phyloP scores from a whole-genome alignment of 2,329 filamentous ascomycete genomes.

The Talaromyces sp. region DNA sequence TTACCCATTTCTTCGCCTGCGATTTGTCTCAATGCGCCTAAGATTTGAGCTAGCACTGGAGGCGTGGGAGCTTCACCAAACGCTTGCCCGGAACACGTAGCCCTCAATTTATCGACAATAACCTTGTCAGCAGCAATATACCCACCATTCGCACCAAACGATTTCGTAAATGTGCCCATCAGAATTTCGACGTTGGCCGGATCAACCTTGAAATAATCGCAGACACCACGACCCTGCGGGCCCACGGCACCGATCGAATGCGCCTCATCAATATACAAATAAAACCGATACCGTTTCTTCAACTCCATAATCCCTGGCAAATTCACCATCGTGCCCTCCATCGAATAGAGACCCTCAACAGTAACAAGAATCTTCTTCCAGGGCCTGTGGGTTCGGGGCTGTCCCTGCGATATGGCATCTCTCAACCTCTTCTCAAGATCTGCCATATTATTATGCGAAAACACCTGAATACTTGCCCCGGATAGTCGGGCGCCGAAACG shows the following conservation, averaged over 20 bases:
- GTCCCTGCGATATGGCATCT: slow-evolving; percentile 88
- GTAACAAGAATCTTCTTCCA: slow-evolving; percentile 98
- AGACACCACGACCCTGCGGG: slow-evolving; percentile 84
- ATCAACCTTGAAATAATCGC: slow-evolving; percentile 91
- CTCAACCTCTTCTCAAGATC: slow-evolving; percentile 80
- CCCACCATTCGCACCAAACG: slow-evolving; percentile 92
- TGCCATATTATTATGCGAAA: slow-evolving; percentile 91
- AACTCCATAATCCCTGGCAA: slow-evolving; percentile 77
- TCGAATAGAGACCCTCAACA: slow-evolving; percentile 93
- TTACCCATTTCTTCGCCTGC: slow-evolving; percentile 73
- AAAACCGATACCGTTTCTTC: slow-evolving; percentile 93
- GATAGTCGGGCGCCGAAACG: slow-evolving; percentile 87
- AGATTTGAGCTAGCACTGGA: slow-evolving; percentile 83
- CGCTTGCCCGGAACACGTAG: slow-evolving; percentile 76
- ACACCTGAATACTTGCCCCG: slow-evolving; percentile 85
- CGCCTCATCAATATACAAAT: slow-evolving; percentile 89
- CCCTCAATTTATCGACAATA: slow-evolving; percentile 83
- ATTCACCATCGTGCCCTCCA: slow-evolving; percentile 98
- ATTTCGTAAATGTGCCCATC: slow-evolving; percentile 96
- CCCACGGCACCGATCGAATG: slow-evolving; percentile 91
- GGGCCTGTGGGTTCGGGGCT: slow-evolving; percentile 88
- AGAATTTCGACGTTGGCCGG: slow-evolving; percentile 83
- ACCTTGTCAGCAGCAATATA: slow-evolving; percentile 86
- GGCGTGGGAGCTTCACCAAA: slow-evolving; percentile 84
- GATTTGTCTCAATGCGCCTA: slow-evolving; percentile 78